Conservation (phyloP, 1,284 basidiomycete genomes). For the Malassezia obtusa region DNA sequence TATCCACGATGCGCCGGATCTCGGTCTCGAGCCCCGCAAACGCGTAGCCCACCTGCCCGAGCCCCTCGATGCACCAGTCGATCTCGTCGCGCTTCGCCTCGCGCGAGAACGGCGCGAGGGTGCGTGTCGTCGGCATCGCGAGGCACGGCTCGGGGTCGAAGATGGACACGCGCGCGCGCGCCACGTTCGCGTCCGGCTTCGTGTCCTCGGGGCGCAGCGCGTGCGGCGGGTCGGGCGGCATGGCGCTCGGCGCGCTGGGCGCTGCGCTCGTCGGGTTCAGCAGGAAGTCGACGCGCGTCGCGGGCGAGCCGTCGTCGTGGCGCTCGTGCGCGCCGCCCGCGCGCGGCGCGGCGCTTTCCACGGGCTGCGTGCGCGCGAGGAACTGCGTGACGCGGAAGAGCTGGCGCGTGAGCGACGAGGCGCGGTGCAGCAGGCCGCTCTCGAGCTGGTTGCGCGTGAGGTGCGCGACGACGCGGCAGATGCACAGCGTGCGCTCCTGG, state of each 20-base stretch:
- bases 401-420: conserved; percentile 7
- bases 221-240: background rate
- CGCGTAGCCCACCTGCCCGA: conserved; percentile 40
- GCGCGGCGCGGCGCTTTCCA: background rate
- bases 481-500: conserved; percentile 1
- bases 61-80: conserved; percentile 27
- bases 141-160: background rate
- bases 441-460: background rate
- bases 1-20: conserved; percentile 30
- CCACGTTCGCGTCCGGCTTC: background rate
- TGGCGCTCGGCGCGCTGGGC: background rate
- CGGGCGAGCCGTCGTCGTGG: background rate
- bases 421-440: conserved; percentile 4
- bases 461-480: conserved; percentile 6
- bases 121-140: background rate
- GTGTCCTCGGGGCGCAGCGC: background rate
- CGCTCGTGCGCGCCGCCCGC: background rate
- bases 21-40: conserved; percentile 35
- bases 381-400: conserved; percentile 21
- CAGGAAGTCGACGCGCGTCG: background rate
- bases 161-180: background rate
- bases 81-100: conserved; percentile 35
- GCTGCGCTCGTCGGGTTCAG: conserved; percentile 4
- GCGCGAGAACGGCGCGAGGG: conserved; percentile 30
- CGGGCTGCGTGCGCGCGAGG: conserved; percentile 14